Base-by-base conservation (phyloP, 2,329 filamentous ascomycete genomes). In the Ustilaginoidea virens region DNA sequence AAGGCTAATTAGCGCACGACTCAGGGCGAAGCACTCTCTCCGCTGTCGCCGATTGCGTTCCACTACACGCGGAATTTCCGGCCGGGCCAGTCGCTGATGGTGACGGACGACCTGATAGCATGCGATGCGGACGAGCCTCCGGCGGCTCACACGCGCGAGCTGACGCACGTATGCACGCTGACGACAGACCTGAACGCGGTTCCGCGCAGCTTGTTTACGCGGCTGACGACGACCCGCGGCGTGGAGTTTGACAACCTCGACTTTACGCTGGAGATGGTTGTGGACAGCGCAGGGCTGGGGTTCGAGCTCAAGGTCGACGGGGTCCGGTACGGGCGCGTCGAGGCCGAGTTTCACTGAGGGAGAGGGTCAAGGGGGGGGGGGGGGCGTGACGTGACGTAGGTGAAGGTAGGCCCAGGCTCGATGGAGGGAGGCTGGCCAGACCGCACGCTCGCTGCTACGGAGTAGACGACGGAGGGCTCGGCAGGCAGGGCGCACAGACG, bases 41-140 rank as follows among this genome's bases (percentile, higher is more conserved):
- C 80, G n/a, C 58, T 72, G 1, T 63, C 69, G 1, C 80, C 80
- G 0, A 76, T 86, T 33, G 78, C 77, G 2, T 86, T 87, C 53
- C 80, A 86, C 58, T 87, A 86, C 54, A 86, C 80, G 3, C 74
- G 80, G 36, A 87, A 86, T 51, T 87, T 87, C 55, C 70, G 79
- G 2, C 78, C 79, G 0, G 75, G 77, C 0, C 80, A 86, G 51
- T 80, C 75, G 1, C 65, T 85, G 5, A 53, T 82, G 4, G 80
- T 87, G 5, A 80, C 80, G 29, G 80, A 87, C 50, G 80, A 87
- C 42, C 58, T 87, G 21, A 81, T 86, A 35, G 78, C 76, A 4
- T 82, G 75, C 41, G 77, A 80, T 32, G 64, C 68, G 4, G 78
- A 85, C 36, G 61, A 63, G 29, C 74, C 73, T 5, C 78, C 73